A percentile compares a stretch with the other conserved stretches of the same genome.
Evolutionary conservation across 495 filamentous ascomycete genomes (phyloP).

Genomic region (Cudoniella acicularis): DNA sequence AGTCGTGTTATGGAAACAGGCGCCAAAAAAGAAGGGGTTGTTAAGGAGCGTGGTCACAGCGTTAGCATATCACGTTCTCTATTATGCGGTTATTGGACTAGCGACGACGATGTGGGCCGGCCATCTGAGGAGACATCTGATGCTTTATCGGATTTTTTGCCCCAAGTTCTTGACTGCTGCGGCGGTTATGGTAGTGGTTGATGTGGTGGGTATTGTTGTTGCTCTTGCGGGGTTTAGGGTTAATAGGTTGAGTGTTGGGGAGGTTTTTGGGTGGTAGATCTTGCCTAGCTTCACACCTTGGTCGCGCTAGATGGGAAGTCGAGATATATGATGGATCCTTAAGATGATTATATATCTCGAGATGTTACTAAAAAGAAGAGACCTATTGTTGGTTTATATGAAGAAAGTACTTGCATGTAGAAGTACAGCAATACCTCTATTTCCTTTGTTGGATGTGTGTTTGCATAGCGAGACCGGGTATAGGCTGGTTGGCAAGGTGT

Average conservation of each 20-base stretch:
- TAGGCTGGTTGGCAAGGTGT: background rate
- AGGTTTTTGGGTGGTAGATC: constrained; percentile 76
- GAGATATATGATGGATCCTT: background rate
- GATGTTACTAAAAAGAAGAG: background rate
- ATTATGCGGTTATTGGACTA: constrained; percentile 73
- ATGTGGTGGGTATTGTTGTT: constrained; percentile 66
- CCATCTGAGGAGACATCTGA: constrained; percentile 81
- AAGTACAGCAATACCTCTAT: background rate
- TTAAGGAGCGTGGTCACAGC: constrained; percentile 68
- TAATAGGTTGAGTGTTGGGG: constrained; percentile 72
- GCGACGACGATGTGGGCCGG: constrained; percentile 80
- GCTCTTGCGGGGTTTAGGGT: constrained; percentile 65
- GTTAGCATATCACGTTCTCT: constrained; percentile 68
- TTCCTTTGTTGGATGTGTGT: background rate
- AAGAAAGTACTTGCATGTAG: no score
- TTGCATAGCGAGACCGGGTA: background rate
- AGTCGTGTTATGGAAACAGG: constrained; percentile 79
- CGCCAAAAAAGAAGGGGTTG: constrained; percentile 52
- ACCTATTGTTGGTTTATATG: background rate
- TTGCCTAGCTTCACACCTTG: background rate
- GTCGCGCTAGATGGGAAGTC: background rate
- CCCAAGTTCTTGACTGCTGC: constrained; percentile 87
- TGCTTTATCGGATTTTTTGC: constrained; percentile 95
- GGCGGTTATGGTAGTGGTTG: constrained; percentile 66
- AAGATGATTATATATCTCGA: background rate